Evolutionary conservation across 345 rosid species (phyloP), one percentile per base, ranked within the genome.

Genomic region (Turritis glabra): DNA sequence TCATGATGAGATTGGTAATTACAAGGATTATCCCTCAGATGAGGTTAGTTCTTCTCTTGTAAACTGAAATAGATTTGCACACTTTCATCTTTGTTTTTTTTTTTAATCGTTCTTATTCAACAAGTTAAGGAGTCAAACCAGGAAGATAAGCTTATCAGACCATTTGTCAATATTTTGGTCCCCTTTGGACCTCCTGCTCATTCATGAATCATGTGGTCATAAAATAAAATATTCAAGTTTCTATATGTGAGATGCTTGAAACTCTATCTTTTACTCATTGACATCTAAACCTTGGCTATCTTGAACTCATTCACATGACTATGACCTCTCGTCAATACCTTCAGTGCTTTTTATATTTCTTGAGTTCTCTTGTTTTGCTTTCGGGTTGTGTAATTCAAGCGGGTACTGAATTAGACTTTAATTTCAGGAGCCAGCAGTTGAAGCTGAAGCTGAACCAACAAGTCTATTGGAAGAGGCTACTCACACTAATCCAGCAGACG

Each of bases 11-110:
- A 79, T 85, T 69, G 88, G 87, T 76, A 76, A 73, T 30, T 29
- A 82, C 51, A 85, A 87, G 29, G 89, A 92, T 73, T 71, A 80
- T 69, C 77, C 82, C 67, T 25, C 80, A 50, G 62, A 85, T 80
- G 87, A 85, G 99, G 99, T 92, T 59, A 51, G 79, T 73, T 37
- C 67, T 64, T 64, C 30, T 70, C 80, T 72, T 66, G 62, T 29
- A 21, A 59, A 59, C 64, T 65, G 48, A 57, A 37, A 65, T 57
- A 14, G 17, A 55, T 70, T 17, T 63, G 9, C 66, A 13, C 18
- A 22, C 66, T 43, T 76, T 44, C 21, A 30, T 10, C 23, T 55
- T 52, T 44, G 22, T 30, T 12, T 23, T 17, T 54, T 56, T 35
- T 12, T 26, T 21, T 47, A 18, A 18, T 40, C 32, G 9, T 32